phyloP scores from a whole-genome alignment of 371 early-diverging fungal species.

The Blakeslea trispora region DNA sequence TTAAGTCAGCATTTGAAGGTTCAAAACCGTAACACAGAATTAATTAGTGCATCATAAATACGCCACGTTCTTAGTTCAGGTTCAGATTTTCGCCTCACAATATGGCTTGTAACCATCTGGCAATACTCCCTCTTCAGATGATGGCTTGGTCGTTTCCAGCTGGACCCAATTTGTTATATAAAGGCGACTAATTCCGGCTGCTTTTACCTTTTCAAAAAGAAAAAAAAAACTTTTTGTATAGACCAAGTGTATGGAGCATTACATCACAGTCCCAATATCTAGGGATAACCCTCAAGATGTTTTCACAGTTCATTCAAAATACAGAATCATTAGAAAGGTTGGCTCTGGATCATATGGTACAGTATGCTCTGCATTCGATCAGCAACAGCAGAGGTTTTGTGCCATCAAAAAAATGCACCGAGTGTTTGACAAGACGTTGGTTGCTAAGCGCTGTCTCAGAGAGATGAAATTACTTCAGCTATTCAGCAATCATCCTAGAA shows the following conservation, averaged over 20 bases:
- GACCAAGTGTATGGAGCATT: slow-evolving; percentile 1
- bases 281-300: slow-evolving; percentile 4
- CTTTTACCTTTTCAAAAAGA: not conserved
- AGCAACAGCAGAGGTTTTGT: slow-evolving; percentile 8
- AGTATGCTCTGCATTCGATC: slow-evolving; percentile 15
- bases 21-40: not conserved
- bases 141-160: slow-evolving; percentile 7
- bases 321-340: slow-evolving; percentile 11
- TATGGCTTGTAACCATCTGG: slow-evolving; percentile 3
- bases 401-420: slow-evolving; percentile 19
- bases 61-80: not conserved
- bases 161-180: not conserved
- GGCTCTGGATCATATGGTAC: slow-evolving; percentile 14
- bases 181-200: slow-evolving; percentile 2
- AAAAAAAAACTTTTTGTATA: too few relatives aligned
- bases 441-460: slow-evolving; percentile 68
- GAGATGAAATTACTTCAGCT: slow-evolving; percentile 71
- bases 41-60: not conserved
- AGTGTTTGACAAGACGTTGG: slow-evolving; percentile 59
- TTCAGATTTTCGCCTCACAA: slow-evolving; percentile 4
- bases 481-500: slow-evolving; percentile 66
- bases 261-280: slow-evolving; percentile 10
- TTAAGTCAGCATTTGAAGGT: too few relatives aligned
- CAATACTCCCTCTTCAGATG: not conserved
- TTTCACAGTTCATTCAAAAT: slow-evolving; percentile 10